A percentile compares a stretch with the other conserved stretches of the same genome.
Evolutionary conservation across 768 basidiomycete genomes (phyloP).

Genomic region (Pleurotus cornucopiae): DNA sequence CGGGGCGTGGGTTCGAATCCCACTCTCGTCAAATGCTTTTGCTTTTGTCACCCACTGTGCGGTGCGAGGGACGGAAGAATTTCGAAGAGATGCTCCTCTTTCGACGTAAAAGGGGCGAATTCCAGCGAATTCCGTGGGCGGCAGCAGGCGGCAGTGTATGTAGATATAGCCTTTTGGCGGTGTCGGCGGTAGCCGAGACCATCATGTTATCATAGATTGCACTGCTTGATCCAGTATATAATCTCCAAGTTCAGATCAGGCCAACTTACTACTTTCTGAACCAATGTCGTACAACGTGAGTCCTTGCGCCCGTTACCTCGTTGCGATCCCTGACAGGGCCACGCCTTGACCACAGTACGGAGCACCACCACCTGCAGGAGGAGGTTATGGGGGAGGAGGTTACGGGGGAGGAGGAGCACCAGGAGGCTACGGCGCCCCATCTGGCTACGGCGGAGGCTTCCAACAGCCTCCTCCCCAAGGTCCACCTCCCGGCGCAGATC

Average conservation of each 20-base stretch:
- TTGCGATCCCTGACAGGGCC: neutral
- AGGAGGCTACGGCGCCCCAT: conserved; percentile 19
- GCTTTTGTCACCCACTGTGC: too few relatives aligned
- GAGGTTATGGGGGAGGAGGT: conserved; percentile 23
- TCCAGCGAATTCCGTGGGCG: too few relatives aligned
- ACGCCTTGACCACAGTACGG: conserved; percentile 17
- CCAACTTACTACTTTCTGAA: neutral
- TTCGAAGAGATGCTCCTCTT: too few relatives aligned
- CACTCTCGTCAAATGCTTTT: conserved; percentile 30
- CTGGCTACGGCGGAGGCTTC: conserved; percentile 23
- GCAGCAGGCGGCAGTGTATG: too few relatives aligned
- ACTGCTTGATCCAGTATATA: neutral
- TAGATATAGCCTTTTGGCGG: neutral
- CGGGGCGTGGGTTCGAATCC: conserved; percentile 59
- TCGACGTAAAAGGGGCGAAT: too few relatives aligned
- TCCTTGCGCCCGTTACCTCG: neutral
- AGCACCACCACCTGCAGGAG: conserved; percentile 26
- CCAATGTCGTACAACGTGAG: conserved; percentile 8
- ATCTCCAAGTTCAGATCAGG: neutral
- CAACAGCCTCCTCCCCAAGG: conserved; percentile 25
- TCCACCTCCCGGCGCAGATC: conserved; percentile 67
- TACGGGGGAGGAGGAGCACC: conserved; percentile 13
- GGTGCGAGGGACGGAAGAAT: too few relatives aligned
- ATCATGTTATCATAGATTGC: conserved; percentile 5
- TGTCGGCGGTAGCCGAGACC: conserved; percentile 6